Percentiles rank a stretch among this genome's conserved stretches.
Conservation (phyloP, 2,329 filamentous ascomycete genomes). For the Claviceps lovelessii region DNA sequence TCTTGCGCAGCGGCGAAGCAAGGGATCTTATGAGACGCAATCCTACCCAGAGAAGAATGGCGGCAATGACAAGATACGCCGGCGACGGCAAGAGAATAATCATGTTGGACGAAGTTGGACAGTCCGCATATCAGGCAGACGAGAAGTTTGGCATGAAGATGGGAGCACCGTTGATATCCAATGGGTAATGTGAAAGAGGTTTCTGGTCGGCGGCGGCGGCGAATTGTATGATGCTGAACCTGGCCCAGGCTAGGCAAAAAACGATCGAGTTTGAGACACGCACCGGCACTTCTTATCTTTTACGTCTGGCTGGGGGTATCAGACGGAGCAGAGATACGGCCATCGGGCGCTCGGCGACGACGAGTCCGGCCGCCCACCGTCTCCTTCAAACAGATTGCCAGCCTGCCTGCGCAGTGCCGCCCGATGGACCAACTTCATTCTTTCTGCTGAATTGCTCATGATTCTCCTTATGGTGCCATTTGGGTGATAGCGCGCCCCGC, state of each 20-base stretch:
- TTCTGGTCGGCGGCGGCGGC: background rate
- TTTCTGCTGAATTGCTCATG: background rate
- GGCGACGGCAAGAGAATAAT: conserved; percentile 19
- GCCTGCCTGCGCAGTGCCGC: background rate
- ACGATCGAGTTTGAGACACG: background rate
- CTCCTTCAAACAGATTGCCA: background rate
- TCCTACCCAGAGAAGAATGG: conserved; percentile 12
- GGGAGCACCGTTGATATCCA: background rate
- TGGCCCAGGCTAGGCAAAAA: background rate
- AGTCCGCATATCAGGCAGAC: background rate
- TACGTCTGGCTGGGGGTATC: background rate
- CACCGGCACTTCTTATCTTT: background rate
- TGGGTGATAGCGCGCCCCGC: background rate
- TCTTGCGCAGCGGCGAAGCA: conserved; percentile 19
- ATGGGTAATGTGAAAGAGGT: background rate
- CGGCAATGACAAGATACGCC: conserved; percentile 12
- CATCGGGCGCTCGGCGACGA: background rate
- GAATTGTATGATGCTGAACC: background rate
- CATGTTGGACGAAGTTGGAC: background rate
- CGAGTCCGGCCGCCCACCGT: background rate
- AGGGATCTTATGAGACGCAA: conserved; percentile 15
- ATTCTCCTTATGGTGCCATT: background rate
- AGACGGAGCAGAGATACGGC: background rate
- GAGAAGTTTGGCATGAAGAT: background rate
- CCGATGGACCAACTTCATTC: background rate